phyloP scores from a whole-genome alignment of 169 alveolate species.

The Plasmodium gonderi region DNA sequence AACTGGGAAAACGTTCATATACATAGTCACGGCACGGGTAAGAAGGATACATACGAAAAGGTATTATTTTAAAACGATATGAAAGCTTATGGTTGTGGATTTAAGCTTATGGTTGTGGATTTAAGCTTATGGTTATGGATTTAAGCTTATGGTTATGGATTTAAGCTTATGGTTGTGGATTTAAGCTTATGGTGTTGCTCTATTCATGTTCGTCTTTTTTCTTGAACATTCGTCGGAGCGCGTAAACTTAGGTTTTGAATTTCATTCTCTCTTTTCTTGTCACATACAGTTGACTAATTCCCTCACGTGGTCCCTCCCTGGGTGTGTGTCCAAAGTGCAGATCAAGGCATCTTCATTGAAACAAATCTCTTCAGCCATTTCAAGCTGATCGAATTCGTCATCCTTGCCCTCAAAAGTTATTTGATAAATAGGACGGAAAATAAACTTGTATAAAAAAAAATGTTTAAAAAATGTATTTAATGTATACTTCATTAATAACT shows the following conservation, averaged over 20 bases:
- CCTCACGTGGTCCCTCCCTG: not conserved
- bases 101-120: too few species aligned
- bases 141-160: too few species aligned
- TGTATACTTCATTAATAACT: conserved; percentile 35
- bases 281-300: not conserved
- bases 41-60: not conserved
- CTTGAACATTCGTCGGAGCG: too few species aligned
- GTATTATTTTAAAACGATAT: not conserved
- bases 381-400: not conserved
- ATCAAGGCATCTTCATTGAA: not conserved
- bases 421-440: conserved; percentile 33
- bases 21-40: not conserved
- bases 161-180: too few species aligned
- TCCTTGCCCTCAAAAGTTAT: conserved; percentile 1
- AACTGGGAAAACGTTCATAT: not conserved
- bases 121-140: too few species aligned
- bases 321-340: not conserved
- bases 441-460: conserved; percentile 39
- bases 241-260: not conserved
- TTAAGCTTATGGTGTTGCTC: too few species aligned
- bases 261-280: too few species aligned
- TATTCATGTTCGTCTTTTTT: too few species aligned
- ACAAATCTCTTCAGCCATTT: not conserved
- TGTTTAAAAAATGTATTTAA: conserved; percentile 27
- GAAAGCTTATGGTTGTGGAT: too few species aligned